A percentile compares a stretch with the other conserved stretches of the same genome.
Evolutionary conservation across 305 asterid species (phyloP).

Genomic region (Plantago coronopus): DNA sequence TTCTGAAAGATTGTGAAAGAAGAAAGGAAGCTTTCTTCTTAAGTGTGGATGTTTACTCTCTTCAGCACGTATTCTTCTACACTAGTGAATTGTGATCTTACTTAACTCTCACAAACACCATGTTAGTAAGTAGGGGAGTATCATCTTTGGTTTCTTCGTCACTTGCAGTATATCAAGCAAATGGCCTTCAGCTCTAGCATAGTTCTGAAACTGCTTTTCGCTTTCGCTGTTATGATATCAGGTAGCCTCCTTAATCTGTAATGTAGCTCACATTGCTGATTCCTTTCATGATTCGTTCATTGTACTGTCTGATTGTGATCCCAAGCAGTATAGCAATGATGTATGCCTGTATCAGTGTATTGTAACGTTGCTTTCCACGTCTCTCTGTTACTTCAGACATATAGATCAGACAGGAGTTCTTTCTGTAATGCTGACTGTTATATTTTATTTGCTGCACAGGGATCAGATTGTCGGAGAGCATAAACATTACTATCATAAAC

Average conservation of each 20-base stretch:
- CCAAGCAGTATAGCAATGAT: too few species aligned
- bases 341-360: too few species aligned
- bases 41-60: slow-evolving; percentile 16
- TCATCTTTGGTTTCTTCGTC: background rate
- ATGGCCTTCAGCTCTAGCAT: slow-evolving; percentile 30
- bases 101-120: slow-evolving; percentile 8
- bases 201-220: slow-evolving; percentile 19
- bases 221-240: slow-evolving; percentile 34
- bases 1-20: slow-evolving; percentile 21
- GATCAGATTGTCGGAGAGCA: slow-evolving; percentile 25
- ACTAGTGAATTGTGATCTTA: background rate
- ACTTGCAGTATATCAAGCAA: background rate
- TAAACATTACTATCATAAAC: slow-evolving; percentile 49
- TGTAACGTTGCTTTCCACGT: too few species aligned
- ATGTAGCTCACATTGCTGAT: background rate
- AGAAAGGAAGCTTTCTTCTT: slow-evolving; percentile 47
- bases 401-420: background rate
- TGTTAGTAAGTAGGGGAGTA: background rate
- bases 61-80: slow-evolving; percentile 48
- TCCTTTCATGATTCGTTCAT: background rate
- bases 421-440: background rate
- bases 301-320: too few species aligned
- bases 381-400: background rate
- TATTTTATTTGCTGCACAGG: slow-evolving; percentile 23
- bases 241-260: slow-evolving; percentile 27